Evolutionary conservation across 129 eudicot species (phyloP).

Genomic region (Ambrosia trifida): DNA sequence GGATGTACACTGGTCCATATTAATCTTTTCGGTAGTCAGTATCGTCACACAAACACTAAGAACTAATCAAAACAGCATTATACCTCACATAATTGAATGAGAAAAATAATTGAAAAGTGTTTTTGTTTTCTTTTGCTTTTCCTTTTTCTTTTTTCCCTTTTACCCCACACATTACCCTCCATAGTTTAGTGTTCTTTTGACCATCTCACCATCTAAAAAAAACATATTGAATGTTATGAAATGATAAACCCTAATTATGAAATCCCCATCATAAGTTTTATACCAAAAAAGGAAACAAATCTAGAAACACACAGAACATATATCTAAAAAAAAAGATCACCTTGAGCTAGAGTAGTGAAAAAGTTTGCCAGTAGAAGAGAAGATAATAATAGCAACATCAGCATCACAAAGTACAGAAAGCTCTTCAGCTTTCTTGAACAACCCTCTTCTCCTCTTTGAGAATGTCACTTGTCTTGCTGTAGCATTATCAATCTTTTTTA

Average conservation of each 20-base stretch:
- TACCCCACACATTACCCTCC: not conserved
- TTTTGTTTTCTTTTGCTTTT: not conserved
- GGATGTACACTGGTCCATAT: too few relatives aligned
- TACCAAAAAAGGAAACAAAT: slow-evolving; percentile 33
- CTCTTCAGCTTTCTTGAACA: slow-evolving; percentile 92
- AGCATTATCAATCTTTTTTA: slow-evolving; percentile 80
- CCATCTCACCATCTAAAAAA: not conserved
- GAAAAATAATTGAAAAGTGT: slow-evolving; percentile 2
- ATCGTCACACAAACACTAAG: not conserved
- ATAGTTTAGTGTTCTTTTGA: slow-evolving; percentile 1
- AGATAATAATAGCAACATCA: slow-evolving; percentile 74
- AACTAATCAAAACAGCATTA: not conserved
- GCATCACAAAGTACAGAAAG: slow-evolving; percentile 89
- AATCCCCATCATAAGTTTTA: slow-evolving; percentile 25
- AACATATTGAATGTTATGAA: not conserved
- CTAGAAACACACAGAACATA: slow-evolving; percentile 15
- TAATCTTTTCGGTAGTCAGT: too few relatives aligned
- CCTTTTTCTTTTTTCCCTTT: slow-evolving; percentile 3
- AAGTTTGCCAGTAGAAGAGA: slow-evolving; percentile 80
- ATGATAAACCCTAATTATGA: slow-evolving; percentile 15
- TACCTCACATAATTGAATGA: slow-evolving; percentile 9
- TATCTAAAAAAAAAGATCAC: slow-evolving; percentile 20
- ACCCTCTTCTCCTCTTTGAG: slow-evolving; percentile 89
- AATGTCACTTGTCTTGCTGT: slow-evolving; percentile 90
- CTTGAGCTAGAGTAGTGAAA: slow-evolving; percentile 78